Percentiles rank a stretch among this genome's conserved stretches.
Conservation (phyloP, 2,329 filamentous ascomycete species). For the Hymenoscyphus fraxineus region DNA sequence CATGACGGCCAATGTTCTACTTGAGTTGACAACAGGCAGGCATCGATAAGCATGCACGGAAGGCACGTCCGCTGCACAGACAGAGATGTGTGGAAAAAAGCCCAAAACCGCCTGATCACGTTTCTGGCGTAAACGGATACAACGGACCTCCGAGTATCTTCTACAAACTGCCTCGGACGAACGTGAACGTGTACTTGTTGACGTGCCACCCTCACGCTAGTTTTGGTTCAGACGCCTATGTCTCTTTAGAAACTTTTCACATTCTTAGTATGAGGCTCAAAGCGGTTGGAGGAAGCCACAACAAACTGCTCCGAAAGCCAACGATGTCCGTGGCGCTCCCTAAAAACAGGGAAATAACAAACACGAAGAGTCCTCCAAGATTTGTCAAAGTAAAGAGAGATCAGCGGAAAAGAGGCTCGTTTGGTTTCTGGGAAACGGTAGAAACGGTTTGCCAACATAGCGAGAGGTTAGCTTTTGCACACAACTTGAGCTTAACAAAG, state of each 20-base stretch:
- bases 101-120: slow-evolving; percentile 1
- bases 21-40: not conserved
- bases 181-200: not conserved
- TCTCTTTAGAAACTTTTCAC: not conserved
- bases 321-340: not conserved
- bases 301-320: not conserved
- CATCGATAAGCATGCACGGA: not conserved
- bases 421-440: not conserved
- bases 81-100: not conserved
- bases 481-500: not conserved
- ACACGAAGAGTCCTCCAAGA: not conserved
- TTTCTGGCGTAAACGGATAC: slow-evolving; percentile 7
- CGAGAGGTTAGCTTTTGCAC: not conserved
- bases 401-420: not conserved
- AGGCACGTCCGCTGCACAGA: slow-evolving; percentile 10
- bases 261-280: slow-evolving; percentile 2
- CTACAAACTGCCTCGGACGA: not conserved
- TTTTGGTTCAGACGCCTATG: not conserved
- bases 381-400: not conserved
- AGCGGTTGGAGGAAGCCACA: not conserved
- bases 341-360: not conserved
- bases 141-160: slow-evolving; percentile 10
- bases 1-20: slow-evolving; percentile 1
- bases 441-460: not conserved
- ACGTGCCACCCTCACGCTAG: not conserved